Percentiles rank a stretch among this genome's conserved stretches.
These are phyloP conservation scores for Hypoxylon rickii DNA, from an alignment of 495 filamentous ascomycete genomes.

Conservation along the genomic window DNA sequence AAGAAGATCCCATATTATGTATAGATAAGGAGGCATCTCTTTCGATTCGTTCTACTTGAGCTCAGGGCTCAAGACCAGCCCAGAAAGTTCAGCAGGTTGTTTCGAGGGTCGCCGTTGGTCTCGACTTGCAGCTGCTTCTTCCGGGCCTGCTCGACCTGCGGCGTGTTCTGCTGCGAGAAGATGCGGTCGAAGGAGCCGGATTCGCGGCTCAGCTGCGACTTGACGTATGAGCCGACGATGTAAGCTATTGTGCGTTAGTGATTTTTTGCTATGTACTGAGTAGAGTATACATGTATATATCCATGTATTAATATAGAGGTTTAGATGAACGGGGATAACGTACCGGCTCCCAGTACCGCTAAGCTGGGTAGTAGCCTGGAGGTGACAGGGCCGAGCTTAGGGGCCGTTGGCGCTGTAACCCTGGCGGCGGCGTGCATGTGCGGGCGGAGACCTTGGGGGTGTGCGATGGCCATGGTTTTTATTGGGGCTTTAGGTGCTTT, in stretches of 20 bases:
- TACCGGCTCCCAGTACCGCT: conserved; percentile 37
- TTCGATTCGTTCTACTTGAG: neutral
- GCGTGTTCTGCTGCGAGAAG: conserved; percentile 48
- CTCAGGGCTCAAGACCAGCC: conserved; percentile 38
- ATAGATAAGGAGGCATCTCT: neutral
- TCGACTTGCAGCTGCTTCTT: conserved; percentile 38
- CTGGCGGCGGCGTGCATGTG: conserved; percentile 33
- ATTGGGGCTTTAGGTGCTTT: conserved; percentile 7
- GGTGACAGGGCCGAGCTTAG: conserved; percentile 29
- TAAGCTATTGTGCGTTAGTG: conserved; percentile 33
- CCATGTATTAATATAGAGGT: neutral
- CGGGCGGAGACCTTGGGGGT: conserved; percentile 31
- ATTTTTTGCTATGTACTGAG: neutral
- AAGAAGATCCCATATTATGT: conserved; percentile 4
- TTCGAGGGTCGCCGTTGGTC: conserved; percentile 44
- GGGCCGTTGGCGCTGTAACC: conserved; percentile 6
- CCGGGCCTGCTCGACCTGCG: conserved; percentile 40
- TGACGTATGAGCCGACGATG: conserved; percentile 39
- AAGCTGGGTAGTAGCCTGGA: conserved; percentile 35
- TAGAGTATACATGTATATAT: neutral
- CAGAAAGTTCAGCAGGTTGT: conserved; percentile 44
- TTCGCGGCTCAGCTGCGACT: conserved; percentile 38
- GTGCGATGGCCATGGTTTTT: conserved; percentile 23
- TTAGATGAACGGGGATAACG: conserved; percentile 7
- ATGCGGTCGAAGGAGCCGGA: conserved; percentile 44